Evolutionary conservation across 306 rosid species (phyloP), one percentile per base, ranked within the genome.

Genomic region (Glycine soja): DNA sequence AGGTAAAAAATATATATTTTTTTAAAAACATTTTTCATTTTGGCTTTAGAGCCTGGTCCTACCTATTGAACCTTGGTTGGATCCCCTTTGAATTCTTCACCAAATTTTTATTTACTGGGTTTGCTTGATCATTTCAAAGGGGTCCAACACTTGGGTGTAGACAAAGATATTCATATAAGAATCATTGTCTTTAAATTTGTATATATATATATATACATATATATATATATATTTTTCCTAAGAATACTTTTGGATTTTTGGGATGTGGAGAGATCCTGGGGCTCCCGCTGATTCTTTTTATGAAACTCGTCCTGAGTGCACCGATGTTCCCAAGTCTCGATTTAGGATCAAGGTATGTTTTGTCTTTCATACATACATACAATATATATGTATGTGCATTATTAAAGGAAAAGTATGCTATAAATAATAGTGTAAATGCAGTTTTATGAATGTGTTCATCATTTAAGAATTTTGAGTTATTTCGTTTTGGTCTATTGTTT

Each of bases 231-330:
- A n/a, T 63, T 63, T 70, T 59, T 76, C 9, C 5, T 58, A 66
- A 83, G 75, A 11, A 71, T 15, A 56, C 19, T 75, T 85, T 74
- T 76, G 52, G 65, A 7, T 63, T 85, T 86, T 36, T 87, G 90
- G 85, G 90, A 96, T 96, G 98, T 96, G 99, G 99, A 85, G 92
- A 32, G 92, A 88, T 81, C 81, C 87, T 47, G 99, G 98, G 76
- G 81, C 86, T 77, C 93, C 97, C 15, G 98, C 92, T 77, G 99
- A 93, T 88, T 92, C 99, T 78, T 96, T 87, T 88, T 96, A 96
- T 76, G 91, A 93, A 91, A 78, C 82, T 68, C 97, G 98, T n/a
- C 89, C 97, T 0, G 98, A 96, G 74, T 93, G 99, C 86, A 96
- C 92, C 0, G 97, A 96, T 92, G 92, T 90, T 36, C 98, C 99